Percentiles rank a stretch among this genome's conserved stretches.
Conservation (phyloP, 345 rosid genomes). For the Brassica napus region DNA sequence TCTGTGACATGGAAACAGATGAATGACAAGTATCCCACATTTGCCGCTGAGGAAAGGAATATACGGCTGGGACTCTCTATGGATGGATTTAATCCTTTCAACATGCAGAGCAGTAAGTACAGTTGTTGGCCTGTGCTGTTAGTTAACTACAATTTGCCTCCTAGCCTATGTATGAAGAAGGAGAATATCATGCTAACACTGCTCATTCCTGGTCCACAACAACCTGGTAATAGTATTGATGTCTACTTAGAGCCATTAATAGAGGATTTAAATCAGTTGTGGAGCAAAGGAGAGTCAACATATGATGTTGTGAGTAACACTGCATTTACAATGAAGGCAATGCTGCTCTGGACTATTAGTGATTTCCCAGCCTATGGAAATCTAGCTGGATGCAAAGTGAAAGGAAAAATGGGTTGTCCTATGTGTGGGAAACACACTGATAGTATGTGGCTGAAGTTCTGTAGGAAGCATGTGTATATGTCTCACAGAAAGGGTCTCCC, state of each 20-base stretch:
- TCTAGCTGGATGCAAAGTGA: background rate
- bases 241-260: background rate
- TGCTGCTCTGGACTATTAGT: background rate
- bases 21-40: background rate
- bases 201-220: background rate
- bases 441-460: too few species aligned
- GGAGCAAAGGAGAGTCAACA: background rate
- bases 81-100: too few species aligned
- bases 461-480: too few species aligned
- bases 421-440: background rate
- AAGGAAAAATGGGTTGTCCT: constrained; percentile 2
- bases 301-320: background rate
- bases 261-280: background rate
- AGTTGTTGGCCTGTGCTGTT: background rate
- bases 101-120: too few species aligned
- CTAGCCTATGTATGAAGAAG: too few species aligned
- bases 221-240: background rate
- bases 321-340: background rate
- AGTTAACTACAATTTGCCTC: background rate
- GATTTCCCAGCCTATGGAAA: background rate
- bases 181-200: background rate
- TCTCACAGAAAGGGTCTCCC: background rate
- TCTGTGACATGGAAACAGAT: background rate
- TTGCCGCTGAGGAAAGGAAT: background rate
- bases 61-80: background rate